A percentile compares a stretch with the other conserved stretches of the same genome.
phyloP scores from a whole-genome alignment of 2,329 filamentous ascomycete species.

The Hypoxylon sp. region DNA sequence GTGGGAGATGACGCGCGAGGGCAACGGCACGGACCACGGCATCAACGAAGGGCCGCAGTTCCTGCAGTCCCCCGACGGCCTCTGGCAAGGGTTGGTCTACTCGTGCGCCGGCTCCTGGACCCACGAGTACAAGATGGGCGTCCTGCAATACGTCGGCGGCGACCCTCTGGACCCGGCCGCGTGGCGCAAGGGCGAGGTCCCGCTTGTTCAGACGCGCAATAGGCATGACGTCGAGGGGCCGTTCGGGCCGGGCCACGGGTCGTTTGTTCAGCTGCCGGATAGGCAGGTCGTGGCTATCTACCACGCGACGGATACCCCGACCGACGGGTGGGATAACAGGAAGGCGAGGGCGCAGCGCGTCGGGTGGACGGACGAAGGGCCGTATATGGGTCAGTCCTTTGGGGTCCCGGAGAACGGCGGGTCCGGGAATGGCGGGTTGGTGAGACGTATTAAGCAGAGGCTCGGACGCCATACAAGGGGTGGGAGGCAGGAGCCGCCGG shows the following conservation, averaged over 20 bases:
- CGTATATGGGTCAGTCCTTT: constrained; percentile 47
- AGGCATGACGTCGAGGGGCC: constrained; percentile 30
- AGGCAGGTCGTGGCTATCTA: constrained; percentile 48
- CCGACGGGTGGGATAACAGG: constrained; percentile 49
- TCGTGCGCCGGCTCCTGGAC: constrained; percentile 51
- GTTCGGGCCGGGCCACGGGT: constrained; percentile 50
- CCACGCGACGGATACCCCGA: constrained; percentile 48
- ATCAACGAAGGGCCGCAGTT: constrained; percentile 53
- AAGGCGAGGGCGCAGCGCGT: constrained; percentile 48
- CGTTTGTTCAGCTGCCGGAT: constrained; percentile 42
- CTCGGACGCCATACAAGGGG: constrained; percentile 3
- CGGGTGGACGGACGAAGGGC: constrained; percentile 47
- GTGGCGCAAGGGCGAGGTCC: constrained; percentile 48
- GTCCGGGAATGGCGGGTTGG: constrained; percentile 24
- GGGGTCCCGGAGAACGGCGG: constrained; percentile 20
- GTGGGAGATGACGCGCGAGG: constrained; percentile 50
- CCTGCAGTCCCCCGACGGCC: constrained; percentile 46
- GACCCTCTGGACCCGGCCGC: constrained; percentile 46
- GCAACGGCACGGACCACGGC: constrained; percentile 46
- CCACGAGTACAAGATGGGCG: constrained; percentile 51
- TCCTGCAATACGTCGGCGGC: constrained; percentile 47
- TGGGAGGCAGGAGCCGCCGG: constrained; percentile 14
- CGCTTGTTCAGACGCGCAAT: constrained; percentile 43
- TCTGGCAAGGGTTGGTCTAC: constrained; percentile 49
- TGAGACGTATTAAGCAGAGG: constrained; percentile 33